phyloP scores from a whole-genome alignment of 1,284 basidiomycete species.

The Kalmanozyma brasiliensis region DNA sequence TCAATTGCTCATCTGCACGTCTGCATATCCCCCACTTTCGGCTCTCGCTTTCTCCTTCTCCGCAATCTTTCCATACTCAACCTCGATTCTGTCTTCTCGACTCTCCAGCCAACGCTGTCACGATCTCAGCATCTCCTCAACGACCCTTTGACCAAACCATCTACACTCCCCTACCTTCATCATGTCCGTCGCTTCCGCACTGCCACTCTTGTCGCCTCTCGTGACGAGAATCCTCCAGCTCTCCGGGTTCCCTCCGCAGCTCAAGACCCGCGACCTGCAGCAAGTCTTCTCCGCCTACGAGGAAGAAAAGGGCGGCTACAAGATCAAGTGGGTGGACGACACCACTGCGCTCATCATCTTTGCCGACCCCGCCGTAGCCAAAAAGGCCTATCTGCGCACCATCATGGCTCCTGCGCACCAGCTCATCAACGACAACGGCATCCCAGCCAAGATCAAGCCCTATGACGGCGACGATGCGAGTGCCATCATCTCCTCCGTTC shows the following conservation, averaged over 20 bases:
- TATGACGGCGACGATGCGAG: conserved; percentile 95
- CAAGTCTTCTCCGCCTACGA: conserved; percentile 90
- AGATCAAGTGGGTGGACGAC: conserved; percentile 99
- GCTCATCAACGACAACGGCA: conserved; percentile 69
- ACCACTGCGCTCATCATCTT: conserved; percentile 95
- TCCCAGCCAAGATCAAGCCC: conserved; percentile 76
- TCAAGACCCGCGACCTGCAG: conserved; percentile 97
- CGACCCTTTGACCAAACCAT: too few species aligned
- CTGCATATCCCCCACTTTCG: too few species aligned
- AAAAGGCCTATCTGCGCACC: conserved; percentile 90
- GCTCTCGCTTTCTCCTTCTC: background rate
- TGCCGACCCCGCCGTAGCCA: conserved; percentile 75
- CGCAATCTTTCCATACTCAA: background rate
- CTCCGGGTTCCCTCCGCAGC: conserved; percentile 88
- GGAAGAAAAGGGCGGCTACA: conserved; percentile 85
- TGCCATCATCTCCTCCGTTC: conserved; percentile 86
- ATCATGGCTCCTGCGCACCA: conserved; percentile 75
- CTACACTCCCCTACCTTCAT: background rate
- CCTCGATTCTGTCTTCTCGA: too few species aligned
- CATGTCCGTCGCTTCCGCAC: conserved; percentile 44
- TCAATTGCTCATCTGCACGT: background rate
- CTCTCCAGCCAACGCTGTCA: too few species aligned
- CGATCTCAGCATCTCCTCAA: too few species aligned
- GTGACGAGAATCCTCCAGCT: conserved; percentile 94
- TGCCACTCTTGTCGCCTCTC: conserved; percentile 76